Conservation (phyloP, 345 rosid genomes). For the Citrus australasica region DNA sequence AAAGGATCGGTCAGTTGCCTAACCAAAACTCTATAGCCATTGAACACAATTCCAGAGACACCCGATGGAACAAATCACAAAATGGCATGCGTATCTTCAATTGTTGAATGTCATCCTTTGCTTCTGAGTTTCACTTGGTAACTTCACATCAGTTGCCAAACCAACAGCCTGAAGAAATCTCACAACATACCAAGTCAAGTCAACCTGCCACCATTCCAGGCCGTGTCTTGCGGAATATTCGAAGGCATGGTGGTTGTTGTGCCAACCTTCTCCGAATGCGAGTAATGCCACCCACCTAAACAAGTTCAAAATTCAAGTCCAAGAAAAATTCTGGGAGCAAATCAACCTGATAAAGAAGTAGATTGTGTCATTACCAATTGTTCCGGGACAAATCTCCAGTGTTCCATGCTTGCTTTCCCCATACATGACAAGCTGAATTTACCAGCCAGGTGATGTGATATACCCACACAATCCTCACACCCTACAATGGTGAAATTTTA, state of each 20-base stretch:
- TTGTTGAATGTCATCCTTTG: constrained; percentile 46
- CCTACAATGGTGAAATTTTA: constrained; percentile 33
- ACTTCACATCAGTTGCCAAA: constrained; percentile 69
- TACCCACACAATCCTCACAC: constrained; percentile 66
- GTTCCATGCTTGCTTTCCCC: constrained; percentile 89
- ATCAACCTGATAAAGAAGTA: neutral
- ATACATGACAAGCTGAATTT: constrained; percentile 87
- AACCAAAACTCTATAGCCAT: neutral
- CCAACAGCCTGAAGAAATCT: constrained; percentile 62
- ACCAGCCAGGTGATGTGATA: constrained; percentile 87
- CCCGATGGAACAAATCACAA: neutral
- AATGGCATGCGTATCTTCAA: constrained; percentile 8
- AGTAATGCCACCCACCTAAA: constrained; percentile 86
- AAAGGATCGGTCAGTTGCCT: neutral
- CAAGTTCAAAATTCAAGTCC: neutral
- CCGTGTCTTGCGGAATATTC: constrained; percentile 86
- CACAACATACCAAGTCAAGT: constrained; percentile 78
- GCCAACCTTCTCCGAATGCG: constrained; percentile 96
- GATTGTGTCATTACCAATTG: constrained; percentile 54
- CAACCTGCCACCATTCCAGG: constrained; percentile 87
- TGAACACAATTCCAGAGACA: neutral
- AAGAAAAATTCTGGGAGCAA: neutral
- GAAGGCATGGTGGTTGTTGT: constrained; percentile 88
- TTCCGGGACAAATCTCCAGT: constrained; percentile 79
- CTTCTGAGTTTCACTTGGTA: constrained; percentile 60